Conservation (phyloP, 2,329 filamentous ascomycete genomes). For the Penicillium fuscoglaucum region DNA sequence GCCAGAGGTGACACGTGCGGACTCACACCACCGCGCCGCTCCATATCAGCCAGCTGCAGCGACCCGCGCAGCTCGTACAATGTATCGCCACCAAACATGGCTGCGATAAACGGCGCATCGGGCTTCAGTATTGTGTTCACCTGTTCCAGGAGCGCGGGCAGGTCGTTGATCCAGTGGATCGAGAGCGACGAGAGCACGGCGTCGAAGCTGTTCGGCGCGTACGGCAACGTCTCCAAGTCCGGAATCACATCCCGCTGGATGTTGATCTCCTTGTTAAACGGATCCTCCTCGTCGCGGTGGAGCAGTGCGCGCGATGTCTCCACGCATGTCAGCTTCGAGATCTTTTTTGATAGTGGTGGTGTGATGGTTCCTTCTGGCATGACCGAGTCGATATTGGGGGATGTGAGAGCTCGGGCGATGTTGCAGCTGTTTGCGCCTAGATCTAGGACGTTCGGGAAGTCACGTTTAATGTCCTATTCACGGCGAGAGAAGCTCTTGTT, state of each 20-base stretch:
- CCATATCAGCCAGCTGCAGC: slow-evolving; percentile 86
- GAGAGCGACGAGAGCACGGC: slow-evolving; percentile 85
- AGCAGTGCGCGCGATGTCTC: slow-evolving; percentile 79
- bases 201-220: slow-evolving; percentile 75
- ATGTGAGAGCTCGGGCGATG: slow-evolving; percentile 76
- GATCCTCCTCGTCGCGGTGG: slow-evolving; percentile 67
- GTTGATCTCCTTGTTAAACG: slow-evolving; percentile 70
- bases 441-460: slow-evolving; percentile 81
- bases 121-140: slow-evolving; percentile 87
- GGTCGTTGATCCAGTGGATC: slow-evolving; percentile 96
- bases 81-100: slow-evolving; percentile 95
- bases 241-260: slow-evolving; percentile 74
- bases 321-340: slow-evolving; percentile 73
- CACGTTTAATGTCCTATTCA: slow-evolving; percentile 77
- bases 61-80: slow-evolving; percentile 92
- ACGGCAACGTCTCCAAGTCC: slow-evolving; percentile 69
- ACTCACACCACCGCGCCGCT: slow-evolving; percentile 85
- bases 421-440: slow-evolving; percentile 96
- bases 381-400: slow-evolving; percentile 64
- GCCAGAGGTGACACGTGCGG: slow-evolving; percentile 89
- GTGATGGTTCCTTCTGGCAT: slow-evolving; percentile 26
- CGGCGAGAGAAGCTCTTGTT: not conserved
- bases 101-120: slow-evolving; percentile 86
- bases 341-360: slow-evolving; percentile 65
- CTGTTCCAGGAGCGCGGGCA: slow-evolving; percentile 79